Conservation (phyloP, 2,329 filamentous ascomycete species). For the Scolecobasidium constrictum region DNA sequence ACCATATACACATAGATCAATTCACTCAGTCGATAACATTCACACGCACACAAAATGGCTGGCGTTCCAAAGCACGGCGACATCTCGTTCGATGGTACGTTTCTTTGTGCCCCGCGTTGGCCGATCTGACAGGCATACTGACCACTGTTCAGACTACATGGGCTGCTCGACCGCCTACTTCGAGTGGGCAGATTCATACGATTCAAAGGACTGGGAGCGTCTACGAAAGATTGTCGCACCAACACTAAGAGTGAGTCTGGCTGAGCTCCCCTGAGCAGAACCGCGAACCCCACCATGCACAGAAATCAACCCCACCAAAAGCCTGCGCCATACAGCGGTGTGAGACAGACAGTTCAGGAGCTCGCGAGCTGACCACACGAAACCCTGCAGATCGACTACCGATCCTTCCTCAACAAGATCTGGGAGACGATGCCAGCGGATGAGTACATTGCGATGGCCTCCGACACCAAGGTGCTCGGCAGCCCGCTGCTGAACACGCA, state of each 20-base stretch:
- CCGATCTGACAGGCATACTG: conserved; percentile 7
- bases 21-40: no score
- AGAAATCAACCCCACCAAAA: background rate
- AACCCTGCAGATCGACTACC: conserved; percentile 55
- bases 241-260: conserved; percentile 40
- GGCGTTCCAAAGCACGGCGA: conserved; percentile 9
- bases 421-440: conserved; percentile 47
- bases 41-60: conserved; percentile 11
- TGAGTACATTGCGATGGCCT: conserved; percentile 43
- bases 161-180: conserved; percentile 40
- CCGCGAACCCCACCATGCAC: background rate
- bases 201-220: conserved; percentile 53
- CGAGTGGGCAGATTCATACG: conserved; percentile 56
- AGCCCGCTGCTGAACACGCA: conserved; percentile 44
- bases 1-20: no score
- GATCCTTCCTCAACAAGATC: conserved; percentile 41
- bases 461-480: conserved; percentile 41
- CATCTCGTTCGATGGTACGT: conserved; percentile 14
- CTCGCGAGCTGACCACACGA: background rate
- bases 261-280: background rate
- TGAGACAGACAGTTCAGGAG: background rate
- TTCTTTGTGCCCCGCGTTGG: conserved; percentile 6
- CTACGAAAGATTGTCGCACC: conserved; percentile 52
- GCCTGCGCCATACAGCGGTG: no score
- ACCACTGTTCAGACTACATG: conserved; percentile 33